Conservation (phyloP, 805 yeast species). For the Candida germanica region DNA sequence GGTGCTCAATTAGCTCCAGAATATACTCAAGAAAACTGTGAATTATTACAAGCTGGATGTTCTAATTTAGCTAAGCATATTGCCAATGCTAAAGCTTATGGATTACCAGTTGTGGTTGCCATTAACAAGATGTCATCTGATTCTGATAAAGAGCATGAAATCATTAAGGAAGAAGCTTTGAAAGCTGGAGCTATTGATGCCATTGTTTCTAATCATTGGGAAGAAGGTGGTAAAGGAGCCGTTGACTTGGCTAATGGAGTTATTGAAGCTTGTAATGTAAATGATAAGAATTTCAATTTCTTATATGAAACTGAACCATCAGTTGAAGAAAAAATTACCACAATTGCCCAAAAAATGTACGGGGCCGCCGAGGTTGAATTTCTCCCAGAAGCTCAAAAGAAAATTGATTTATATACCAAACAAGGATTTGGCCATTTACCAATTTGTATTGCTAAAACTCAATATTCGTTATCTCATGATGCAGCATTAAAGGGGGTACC, state of each 20-base stretch:
- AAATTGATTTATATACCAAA: slow-evolving; percentile 61
- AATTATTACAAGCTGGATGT: slow-evolving; percentile 65
- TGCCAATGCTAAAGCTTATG: slow-evolving; percentile 65
- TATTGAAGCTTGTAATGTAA: slow-evolving; percentile 54
- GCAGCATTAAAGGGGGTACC: slow-evolving; percentile 83
- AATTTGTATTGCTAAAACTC: slow-evolving; percentile 83
- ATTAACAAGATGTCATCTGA: slow-evolving; percentile 77
- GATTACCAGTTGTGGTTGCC: slow-evolving; percentile 79
- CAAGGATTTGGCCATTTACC: slow-evolving; percentile 80
- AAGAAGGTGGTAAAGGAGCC: slow-evolving; percentile 82
- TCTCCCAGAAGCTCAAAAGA: slow-evolving; percentile 64
- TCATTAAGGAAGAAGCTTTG: slow-evolving; percentile 63
- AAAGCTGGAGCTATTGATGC: slow-evolving; percentile 81
- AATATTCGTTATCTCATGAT: slow-evolving; percentile 80
- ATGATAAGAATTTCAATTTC: slow-evolving; percentile 45
- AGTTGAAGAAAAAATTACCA: slow-evolving; percentile 63
- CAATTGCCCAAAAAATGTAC: slow-evolving; percentile 74
- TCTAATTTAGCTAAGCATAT: slow-evolving; percentile 77
- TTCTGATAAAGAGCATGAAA: slow-evolving; percentile 62
- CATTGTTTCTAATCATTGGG: slow-evolving; percentile 82
- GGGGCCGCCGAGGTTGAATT: slow-evolving; percentile 74
- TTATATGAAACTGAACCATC: slow-evolving; percentile 59
- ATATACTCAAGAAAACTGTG: slow-evolving; percentile 69
- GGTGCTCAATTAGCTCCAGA: slow-evolving; percentile 76
- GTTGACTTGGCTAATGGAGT: slow-evolving; percentile 70